These are phyloP conservation scores for Amoebophrya sp. DNA, from an alignment of 169 alveolate genomes.

Conservation along the genomic window DNA sequence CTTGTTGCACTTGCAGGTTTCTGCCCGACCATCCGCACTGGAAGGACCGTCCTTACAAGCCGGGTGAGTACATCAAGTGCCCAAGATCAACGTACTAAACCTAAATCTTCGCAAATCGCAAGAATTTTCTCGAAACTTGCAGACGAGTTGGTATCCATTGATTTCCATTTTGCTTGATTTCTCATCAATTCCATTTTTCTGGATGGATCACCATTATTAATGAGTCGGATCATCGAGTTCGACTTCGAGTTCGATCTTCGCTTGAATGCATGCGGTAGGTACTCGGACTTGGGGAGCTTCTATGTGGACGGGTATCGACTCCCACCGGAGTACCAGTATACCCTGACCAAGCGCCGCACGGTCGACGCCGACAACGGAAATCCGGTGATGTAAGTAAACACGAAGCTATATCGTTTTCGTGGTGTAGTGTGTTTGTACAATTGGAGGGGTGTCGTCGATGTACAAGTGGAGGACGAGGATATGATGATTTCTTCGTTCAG, in stretches of 20 bases:
- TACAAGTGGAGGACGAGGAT: no score
- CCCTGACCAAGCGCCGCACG: background rate
- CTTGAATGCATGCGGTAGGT: background rate
- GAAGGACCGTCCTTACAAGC: background rate
- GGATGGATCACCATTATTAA: background rate
- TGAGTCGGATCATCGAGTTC: background rate
- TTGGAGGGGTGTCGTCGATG: no score
- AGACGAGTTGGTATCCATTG: no score
- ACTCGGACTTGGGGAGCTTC: background rate
- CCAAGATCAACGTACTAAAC: background rate
- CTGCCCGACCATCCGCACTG: background rate
- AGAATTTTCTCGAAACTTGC: no score
- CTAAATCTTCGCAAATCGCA: no score
- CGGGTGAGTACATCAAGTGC: constrained; percentile 1
- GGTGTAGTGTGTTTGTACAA: no score
- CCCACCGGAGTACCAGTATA: background rate
- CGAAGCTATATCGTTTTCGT: no score
- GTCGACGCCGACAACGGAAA: background rate
- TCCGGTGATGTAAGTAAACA: background rate
- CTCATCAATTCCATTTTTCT: no score
- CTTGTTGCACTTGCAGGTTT: background rate
- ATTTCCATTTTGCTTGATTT: no score
- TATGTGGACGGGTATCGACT: background rate
- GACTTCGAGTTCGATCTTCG: background rate
- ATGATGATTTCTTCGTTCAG: no score